Base-by-base conservation (phyloP, 2,329 filamentous ascomycete species). In the Epichloe gansuensis region DNA sequence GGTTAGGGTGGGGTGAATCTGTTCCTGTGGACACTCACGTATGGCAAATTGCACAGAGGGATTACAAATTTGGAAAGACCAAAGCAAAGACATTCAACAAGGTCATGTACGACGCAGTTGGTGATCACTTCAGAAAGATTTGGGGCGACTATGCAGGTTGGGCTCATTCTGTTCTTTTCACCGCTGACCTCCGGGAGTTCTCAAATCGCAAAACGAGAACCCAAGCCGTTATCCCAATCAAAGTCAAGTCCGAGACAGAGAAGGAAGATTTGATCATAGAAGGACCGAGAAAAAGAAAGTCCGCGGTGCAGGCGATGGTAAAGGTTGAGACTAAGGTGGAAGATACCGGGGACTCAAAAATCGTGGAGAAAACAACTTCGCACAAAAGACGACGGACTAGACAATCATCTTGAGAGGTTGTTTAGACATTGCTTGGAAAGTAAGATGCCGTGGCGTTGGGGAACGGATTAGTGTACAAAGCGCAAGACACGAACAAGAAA, bases 11-110 rank as follows among this genome's bases (percentile, higher is more conserved):
- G 91, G 86, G 86, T 35, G 91, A 97, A 68, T 84, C 90, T 3
- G 90, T 98, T 1, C 93, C 93, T 0, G 87, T 98, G 35, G 93
- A 98, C 67, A 98, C 94, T 1, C 94, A 98, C 68, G 89, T 98
- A 12, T 97, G 90, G 91, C 90, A 97, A 71, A 97, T 98, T 63
- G 94, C 93, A 0, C 88, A 94, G 66, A 78, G 93, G 50, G 93
- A 98, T 67, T 98, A 98, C 70, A 89, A 84, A 54, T 95, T 98
- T 61, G 87, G 88, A 6, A 91, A 88, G 63, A 81, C 80, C 8
- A 93, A 90, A 63, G 86, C 68, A 55, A 91, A 89, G 63, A 91
- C 88, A 46, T 75, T 98, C 56, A 96, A 85, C 13, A 94, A 94
- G 63, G 79, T 77, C 41, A 90, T 88, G 56, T 97, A 98, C 62